Evolutionary conservation across 2,329 filamentous ascomycete genomes (phyloP).

Genomic region (Septoria linicola): DNA sequence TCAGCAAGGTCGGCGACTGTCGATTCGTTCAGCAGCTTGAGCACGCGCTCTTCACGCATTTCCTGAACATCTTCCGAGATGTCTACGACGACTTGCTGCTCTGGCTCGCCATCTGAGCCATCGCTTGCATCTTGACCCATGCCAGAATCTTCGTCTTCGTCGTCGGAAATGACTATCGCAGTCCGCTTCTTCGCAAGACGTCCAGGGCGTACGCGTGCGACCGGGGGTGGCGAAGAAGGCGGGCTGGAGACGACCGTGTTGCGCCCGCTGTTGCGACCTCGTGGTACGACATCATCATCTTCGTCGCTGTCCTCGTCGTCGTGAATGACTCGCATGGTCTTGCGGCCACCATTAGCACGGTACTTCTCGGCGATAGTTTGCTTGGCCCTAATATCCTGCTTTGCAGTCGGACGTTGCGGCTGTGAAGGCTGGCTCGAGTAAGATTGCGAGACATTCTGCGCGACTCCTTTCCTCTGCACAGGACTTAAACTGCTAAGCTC

Average conservation of each 20-base stretch:
- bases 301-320: constrained; percentile 32
- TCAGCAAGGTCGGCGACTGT: constrained; percentile 74
- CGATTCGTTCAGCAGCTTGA: constrained; percentile 82
- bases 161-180: constrained; percentile 39
- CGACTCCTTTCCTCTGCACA: constrained; percentile 29
- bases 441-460: constrained; percentile 23
- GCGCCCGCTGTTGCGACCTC: constrained; percentile 50
- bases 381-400: constrained; percentile 54
- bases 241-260: constrained; percentile 41
- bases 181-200: constrained; percentile 24
- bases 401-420: constrained; percentile 47
- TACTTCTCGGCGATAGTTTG: constrained; percentile 51
- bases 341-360: constrained; percentile 23
- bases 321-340: constrained; percentile 8
- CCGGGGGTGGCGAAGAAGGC: constrained; percentile 32
- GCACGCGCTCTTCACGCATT: constrained; percentile 49
- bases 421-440: constrained; percentile 18
- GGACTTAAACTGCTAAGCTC: constrained; percentile 29
- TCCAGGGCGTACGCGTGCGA: constrained; percentile 18
- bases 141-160: constrained; percentile 41
- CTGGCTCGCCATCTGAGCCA: constrained; percentile 16
- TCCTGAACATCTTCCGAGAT: constrained; percentile 20
- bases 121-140: constrained; percentile 25
- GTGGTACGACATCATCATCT: constrained; percentile 30
- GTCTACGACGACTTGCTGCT: constrained; percentile 16